A percentile compares a stretch with the other conserved stretches of the same genome.
These are phyloP conservation scores for Albugo candida DNA, from an alignment of 352 stramenopile genomes.

Conservation along the genomic window DNA sequence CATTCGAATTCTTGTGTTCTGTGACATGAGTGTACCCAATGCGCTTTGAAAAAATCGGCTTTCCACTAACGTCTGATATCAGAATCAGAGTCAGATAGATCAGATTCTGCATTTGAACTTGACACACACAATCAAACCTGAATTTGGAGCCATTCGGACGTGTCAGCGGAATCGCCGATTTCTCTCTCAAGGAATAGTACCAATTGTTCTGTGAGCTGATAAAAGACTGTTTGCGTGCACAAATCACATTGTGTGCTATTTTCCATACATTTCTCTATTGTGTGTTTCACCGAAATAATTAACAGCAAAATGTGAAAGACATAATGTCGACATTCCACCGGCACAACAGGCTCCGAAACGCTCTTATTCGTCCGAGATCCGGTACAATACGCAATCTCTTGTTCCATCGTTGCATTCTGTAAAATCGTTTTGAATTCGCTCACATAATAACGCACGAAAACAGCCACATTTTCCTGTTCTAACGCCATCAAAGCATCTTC, in stretches of 20 bases:
- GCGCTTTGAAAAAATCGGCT: conserved; percentile 43
- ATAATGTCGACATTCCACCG: conserved; percentile 37
- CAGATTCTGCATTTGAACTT: not conserved
- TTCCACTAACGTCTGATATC: conserved; percentile 42
- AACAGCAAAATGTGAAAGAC: conserved; percentile 64
- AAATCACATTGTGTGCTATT: conserved; percentile 19
- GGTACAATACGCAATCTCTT: too few relatives aligned
- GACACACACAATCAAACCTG: conserved; percentile 20
- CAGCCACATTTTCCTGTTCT: too few relatives aligned
- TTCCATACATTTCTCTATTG: conserved; percentile 46
- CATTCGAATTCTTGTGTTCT: conserved; percentile 30
- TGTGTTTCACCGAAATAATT: conserved; percentile 48
- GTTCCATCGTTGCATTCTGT: too few relatives aligned
- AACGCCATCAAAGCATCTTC: too few relatives aligned
- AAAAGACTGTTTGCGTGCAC: conserved; percentile 29
- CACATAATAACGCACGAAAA: too few relatives aligned
- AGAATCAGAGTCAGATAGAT: not conserved
- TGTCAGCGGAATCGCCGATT: conserved; percentile 3
- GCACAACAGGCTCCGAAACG: not conserved
- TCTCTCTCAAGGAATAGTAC: conserved; percentile 22
- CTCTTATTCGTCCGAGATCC: too few relatives aligned
- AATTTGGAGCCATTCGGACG: conserved; percentile 30
- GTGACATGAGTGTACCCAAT: conserved; percentile 26
- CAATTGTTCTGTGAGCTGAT: conserved; percentile 30
- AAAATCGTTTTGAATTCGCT: too few relatives aligned